Evolutionary conservation across 2,329 filamentous ascomycete genomes (phyloP), one percentile per base, ranked within the genome.

Genomic region (Pezicula carpinea): DNA sequence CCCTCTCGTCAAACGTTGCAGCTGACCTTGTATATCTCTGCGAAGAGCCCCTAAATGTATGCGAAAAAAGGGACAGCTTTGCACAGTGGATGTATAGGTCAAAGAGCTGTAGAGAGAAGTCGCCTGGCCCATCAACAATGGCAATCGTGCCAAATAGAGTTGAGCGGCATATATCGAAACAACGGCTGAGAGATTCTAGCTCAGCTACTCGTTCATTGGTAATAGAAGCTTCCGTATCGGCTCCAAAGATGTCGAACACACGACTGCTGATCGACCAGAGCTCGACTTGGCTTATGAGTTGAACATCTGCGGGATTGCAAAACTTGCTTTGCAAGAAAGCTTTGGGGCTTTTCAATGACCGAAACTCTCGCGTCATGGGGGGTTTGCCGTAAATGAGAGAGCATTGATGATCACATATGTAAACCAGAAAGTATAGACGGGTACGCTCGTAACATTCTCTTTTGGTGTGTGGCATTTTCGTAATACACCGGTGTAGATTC

Each of bases 391-490:
- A 40, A 14, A 40, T 26, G 21, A 40, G 38, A 5, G 38, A 64
- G 52, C 62, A 67, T 38, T 69, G 66, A 48, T 69, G 67, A 48
- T 69, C 66, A 47, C 65, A 68, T 4, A 68, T 52, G 43, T 64
- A 69, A 6, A 69, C 62, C n/a, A 68, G 58, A 43, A 63, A 67
- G 53, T 66, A 69, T 17, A 69, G 52, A n/a, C 66, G 52, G 2
- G 65, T 64, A 6, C 65, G 62, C 34, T 65, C 50, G 45, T 67
- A 65, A 45, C 56, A 54, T n/a, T 52, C 44, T 26, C 53, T 47
- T 39, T 68, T 61, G 14, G 57, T 62, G 21, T 60, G 50, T 10
- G 66, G 54, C 22, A 62, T 64, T 46, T 64, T 65, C 36, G 56
- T 58, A 22, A 69, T 62, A 48, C 66, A 65, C 32, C 62, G 54